Evolutionary conservation across 331 rosid genomes (phyloP).

Genomic region (Acacia concinna): DNA sequence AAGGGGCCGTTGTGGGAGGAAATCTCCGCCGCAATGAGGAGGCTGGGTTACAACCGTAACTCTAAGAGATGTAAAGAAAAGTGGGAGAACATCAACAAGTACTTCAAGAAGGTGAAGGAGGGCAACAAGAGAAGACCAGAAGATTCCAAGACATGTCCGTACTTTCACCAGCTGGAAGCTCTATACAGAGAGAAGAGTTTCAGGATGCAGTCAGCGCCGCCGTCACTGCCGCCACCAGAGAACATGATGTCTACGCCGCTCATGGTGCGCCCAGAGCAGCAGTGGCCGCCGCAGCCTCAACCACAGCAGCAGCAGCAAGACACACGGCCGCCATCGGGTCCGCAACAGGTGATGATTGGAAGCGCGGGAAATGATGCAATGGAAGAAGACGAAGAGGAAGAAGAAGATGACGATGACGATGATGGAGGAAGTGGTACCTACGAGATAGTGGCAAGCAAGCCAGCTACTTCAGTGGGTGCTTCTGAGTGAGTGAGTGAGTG

Average conservation of each 20-base stretch:
- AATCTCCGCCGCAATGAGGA: slow-evolving; percentile 69
- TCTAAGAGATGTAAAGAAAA: slow-evolving; percentile 93
- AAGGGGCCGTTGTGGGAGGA: slow-evolving; percentile 97
- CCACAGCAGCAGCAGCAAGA: not conserved
- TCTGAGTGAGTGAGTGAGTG: slow-evolving; percentile 28
- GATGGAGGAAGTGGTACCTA: slow-evolving; percentile 43
- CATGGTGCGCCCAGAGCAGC: slow-evolving; percentile 94
- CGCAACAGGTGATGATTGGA: slow-evolving; percentile 34
- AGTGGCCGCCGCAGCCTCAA: slow-evolving; percentile 76
- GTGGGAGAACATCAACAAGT: slow-evolving; percentile 98
- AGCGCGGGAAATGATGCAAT: slow-evolving; percentile 33
- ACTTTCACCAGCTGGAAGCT: slow-evolving; percentile 74
- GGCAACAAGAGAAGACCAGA: slow-evolving; percentile 82
- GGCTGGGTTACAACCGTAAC: slow-evolving; percentile 69
- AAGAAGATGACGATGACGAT: slow-evolving; percentile 36
- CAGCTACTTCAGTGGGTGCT: slow-evolving; percentile 37
- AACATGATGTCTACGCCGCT: slow-evolving; percentile 52
- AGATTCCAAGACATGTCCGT: slow-evolving; percentile 92
- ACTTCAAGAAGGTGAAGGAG: slow-evolving; percentile 94
- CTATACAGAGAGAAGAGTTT: slow-evolving; percentile 56
- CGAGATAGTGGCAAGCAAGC: slow-evolving; percentile 59
- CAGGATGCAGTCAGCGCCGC: not conserved
- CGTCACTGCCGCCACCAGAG: slow-evolving; percentile 18
- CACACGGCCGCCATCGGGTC: not conserved
- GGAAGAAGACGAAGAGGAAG: slow-evolving; percentile 40